phyloP scores from a whole-genome alignment of 306 rosid genomes.

The Quercus berberidifolia region DNA sequence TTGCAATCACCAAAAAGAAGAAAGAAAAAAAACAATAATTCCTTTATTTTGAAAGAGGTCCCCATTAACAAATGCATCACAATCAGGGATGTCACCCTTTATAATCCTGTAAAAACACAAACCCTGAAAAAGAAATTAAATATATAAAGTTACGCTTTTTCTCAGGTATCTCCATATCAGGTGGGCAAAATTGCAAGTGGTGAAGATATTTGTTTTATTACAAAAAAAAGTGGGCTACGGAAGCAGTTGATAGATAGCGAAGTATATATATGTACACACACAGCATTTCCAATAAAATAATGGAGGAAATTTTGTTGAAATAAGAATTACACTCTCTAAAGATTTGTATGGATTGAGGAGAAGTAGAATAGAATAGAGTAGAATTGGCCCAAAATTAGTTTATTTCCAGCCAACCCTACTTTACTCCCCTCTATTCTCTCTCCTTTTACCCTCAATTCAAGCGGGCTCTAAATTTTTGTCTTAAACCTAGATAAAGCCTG shows the following conservation, averaged over 20 bases:
- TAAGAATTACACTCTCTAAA: too few relatives aligned
- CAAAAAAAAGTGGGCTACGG: not conserved
- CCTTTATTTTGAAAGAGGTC: not conserved
- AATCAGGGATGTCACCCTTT: not conserved
- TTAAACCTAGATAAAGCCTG: too few relatives aligned
- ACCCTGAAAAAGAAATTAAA: not conserved
- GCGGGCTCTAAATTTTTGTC: too few relatives aligned
- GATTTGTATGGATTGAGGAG: too few relatives aligned
- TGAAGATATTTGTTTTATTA: not conserved
- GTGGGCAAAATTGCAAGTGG: not conserved
- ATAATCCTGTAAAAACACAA: not conserved
- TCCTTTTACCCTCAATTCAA: too few relatives aligned
- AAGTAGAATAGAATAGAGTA: too few relatives aligned
- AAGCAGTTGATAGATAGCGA: not conserved
- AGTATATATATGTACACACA: not conserved
- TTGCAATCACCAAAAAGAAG: not conserved
- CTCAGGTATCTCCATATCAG: not conserved
- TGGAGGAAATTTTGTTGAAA: too few relatives aligned
- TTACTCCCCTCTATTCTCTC: too few relatives aligned
- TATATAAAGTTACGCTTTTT: not conserved
- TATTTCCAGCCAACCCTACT: too few relatives aligned
- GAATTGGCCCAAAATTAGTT: accelerated
- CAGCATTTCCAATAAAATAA: not conserved
- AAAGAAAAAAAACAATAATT: not conserved
- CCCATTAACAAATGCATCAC: not conserved